Evolutionary conservation across 495 filamentous ascomycete genomes (phyloP), one percentile per base, ranked within the genome.

Genomic region (Tuber microsphaerosporum): DNA sequence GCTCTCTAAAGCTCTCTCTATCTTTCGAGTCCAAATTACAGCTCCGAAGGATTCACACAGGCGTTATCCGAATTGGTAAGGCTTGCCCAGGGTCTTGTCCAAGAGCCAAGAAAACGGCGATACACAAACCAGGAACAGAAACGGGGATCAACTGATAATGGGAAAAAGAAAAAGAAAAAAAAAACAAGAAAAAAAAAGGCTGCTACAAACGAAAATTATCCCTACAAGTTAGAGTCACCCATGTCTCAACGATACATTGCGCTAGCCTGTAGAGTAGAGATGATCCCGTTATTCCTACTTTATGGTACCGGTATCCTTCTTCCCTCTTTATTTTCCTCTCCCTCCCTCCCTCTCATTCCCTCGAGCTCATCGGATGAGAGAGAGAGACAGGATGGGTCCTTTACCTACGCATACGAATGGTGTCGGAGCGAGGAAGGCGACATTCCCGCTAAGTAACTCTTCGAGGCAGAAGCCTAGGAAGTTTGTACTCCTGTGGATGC

Each of bases 401-500:
- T 65, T 65, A 19, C 56, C 56, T 34, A 34, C 31, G 8, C 56
- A 65, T 65, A 34, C 81, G 70, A 71, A 71, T 45, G 44, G 69
- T 16, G 42, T 42, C 3, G 37, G 14, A 12, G 34, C 16, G 17
- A 71, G 74, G 68, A 73, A 42, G 20, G 73, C 41, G 39, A 87
- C 86, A 2, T 87, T 85, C 69, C 87, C 87, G 16, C 83, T 87
- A 26, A 84, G 86, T 34, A 82, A 88, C 75, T 86, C 87, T 4
- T 84, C 84, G 17, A 85, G 90, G 17, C 85, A 84, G 74, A 92
- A 92, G 81, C 88, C 88, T 20, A 83, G 88, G 78, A 85, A 89
- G 87, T 87, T 71, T 61, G 73, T 73, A 45, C 44, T 14, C 19
- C 26, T 56, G 26, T 43, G 7, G n/a, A 70, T 56, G 17, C 41